Base-by-base conservation (phyloP, 768 basidiomycete genomes). In the Calocybe indica region DNA sequence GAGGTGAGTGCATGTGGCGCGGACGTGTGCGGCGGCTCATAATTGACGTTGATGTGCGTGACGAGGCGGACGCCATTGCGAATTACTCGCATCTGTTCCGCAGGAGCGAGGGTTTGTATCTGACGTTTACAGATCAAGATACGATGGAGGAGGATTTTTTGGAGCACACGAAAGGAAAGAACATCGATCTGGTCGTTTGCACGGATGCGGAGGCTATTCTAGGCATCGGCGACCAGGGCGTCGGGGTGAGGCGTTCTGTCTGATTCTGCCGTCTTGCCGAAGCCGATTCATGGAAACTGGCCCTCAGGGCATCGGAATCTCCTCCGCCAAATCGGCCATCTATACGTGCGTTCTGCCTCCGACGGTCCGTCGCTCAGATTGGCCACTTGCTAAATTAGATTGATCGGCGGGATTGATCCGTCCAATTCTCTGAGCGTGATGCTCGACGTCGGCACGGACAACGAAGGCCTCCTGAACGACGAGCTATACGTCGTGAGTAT, bases 141-240 rank as follows among this genome's bases (percentile, higher is more conserved):
- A 62, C 70, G 6, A 90, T 92, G 84, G 87, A 90, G 56, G 74
- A 82, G 51, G 82, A 83, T 52, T 88, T 88, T 57, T 63, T 91
- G 15, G 83, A 85, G 55, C 78, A 80, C 55, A 83, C 77, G 1
- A 69, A 67, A 32, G 80, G 76, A 6, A 68, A 73, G 28, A 68
- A 82, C 28, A 79, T 93, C 46, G 85, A 92, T 51, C 70, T 93
- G 15, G 73, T 94, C 43, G 88, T 93, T 22, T 84, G 85, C 46
- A 86, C 88, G 0, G 92, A 94, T 60, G 80, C 84, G 4, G 90
- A 92, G 56, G 87, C 88, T 0, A 92, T 93, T 49, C 69, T 94
- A 7, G 92, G 92, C 11, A 77, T 77, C 43, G 75, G 75, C 1
- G 75, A 77, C 58, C 75, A 77, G 53, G 75, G 91, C 48, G 89